phyloP scores from a whole-genome alignment of 2,329 filamentous ascomycete species.

The Furcasterigmium sp. region DNA sequence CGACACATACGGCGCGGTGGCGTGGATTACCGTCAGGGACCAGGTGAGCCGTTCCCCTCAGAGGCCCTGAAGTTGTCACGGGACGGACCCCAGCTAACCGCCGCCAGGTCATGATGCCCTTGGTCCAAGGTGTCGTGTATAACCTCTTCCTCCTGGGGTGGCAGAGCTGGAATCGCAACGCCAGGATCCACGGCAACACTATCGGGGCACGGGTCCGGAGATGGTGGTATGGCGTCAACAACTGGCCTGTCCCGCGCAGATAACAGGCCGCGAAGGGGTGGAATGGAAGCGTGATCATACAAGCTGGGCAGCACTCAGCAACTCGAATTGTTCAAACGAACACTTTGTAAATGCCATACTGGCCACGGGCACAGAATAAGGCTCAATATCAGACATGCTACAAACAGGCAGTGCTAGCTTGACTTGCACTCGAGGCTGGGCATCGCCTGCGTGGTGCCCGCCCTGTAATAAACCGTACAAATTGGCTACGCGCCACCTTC shows the following conservation, averaged over 20 bases:
- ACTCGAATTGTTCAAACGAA: no score
- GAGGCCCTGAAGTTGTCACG: neutral
- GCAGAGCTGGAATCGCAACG: constrained; percentile 81
- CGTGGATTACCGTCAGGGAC: constrained; percentile 81
- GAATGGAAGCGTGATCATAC: neutral
- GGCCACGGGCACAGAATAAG: no score
- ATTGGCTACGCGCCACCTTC: no score
- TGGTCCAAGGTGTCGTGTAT: constrained; percentile 85
- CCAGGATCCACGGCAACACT: constrained; percentile 69
- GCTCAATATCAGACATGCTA: no score
- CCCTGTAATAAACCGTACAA: no score
- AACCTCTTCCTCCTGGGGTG: constrained; percentile 81
- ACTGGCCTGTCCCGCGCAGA: constrained; percentile 55
- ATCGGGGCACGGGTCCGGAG: constrained; percentile 72
- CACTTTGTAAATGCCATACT: no score
- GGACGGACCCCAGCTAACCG: neutral
- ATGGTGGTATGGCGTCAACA: constrained; percentile 96
- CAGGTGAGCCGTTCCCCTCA: constrained; percentile 53
- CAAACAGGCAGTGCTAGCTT: no score
- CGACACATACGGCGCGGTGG: constrained; percentile 72
- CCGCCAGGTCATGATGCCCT: constrained; percentile 70
- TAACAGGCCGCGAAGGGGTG: neutral
- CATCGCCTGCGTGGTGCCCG: no score
- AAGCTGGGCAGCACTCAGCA: neutral
- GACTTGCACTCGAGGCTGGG: no score